Evolutionary conservation across 1,284 basidiomycete genomes (phyloP), one percentile per base, ranked within the genome.

Genomic region (Ceratobasidium sp.): DNA sequence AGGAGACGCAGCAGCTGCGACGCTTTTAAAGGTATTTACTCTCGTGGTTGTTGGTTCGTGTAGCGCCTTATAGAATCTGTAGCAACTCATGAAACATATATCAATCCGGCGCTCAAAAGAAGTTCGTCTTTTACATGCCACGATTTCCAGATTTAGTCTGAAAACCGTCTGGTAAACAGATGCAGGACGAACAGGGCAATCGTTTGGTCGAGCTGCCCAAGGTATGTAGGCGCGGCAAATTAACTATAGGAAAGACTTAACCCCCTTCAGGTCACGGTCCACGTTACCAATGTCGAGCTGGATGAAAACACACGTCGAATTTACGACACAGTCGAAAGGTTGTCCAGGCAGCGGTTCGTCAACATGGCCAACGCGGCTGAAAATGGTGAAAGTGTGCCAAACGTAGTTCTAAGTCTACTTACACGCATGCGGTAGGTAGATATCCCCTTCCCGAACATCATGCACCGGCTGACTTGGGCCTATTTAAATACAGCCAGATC

Each of bases 91-190:
- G 87, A 89, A 85, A 56, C 91, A 93, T 34, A 86, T 90, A 16
- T 93, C 94, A 71, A 90, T 97, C 58, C 90, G 94, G 5, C 87
- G 94, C 41, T 95, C 93, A 3, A 96, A 96, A 81, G 92, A 95
- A 82, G 92, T 90, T 48, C 59, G 83, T 76, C 49, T 63, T 71
- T 6, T n/a, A n/a, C 39, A 22, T 56, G 4, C 39, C 27, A 31
- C 39, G 8, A 2, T 39, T 22, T 48, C 37, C 8, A 13, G 27
- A 3, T 29, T 54, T 54, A 11, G 27, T 31, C 27, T n/a, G 53
- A 63, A 22, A 19, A 72, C 79, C 7, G 79, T 31, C 39, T 41
- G 65, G 69, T 51, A 22, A 54, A 0, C 79, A 93, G 89, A 95
- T 95, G 89, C 91, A 92, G 86, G 92, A 95, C 79, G 85, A 84